Percentiles rank a stretch among this genome's conserved stretches.
These are phyloP conservation scores for Teunomyces barrocoloradensis DNA, from an alignment of 805 yeast genomes.

Conservation along the genomic window DNA sequence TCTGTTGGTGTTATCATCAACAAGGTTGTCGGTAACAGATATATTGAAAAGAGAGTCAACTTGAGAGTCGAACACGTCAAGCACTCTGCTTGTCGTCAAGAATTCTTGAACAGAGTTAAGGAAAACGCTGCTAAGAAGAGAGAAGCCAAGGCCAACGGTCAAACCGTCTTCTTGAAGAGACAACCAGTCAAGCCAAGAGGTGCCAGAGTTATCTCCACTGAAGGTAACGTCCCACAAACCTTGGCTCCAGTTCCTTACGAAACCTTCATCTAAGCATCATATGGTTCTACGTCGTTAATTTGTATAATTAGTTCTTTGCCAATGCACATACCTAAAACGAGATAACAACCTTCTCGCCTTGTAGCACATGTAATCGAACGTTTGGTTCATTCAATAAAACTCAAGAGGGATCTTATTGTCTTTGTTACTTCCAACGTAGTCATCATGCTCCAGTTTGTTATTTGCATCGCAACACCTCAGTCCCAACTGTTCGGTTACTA, in stretches of 20 bases:
- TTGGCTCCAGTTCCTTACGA: slow-evolving; percentile 99
- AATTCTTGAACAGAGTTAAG: slow-evolving; percentile 98
- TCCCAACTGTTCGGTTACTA: background rate
- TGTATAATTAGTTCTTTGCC: slow-evolving; percentile 4
- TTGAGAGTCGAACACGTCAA: slow-evolving; percentile 98
- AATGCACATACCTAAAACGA: slow-evolving; percentile 2
- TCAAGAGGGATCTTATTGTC: slow-evolving; percentile 6
- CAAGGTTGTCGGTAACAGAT: slow-evolving; percentile 99
- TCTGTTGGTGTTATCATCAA: slow-evolving; percentile 97
- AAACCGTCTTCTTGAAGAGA: slow-evolving; percentile 90
- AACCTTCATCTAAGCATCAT: slow-evolving; percentile 81
- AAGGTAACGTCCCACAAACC: slow-evolving; percentile 87
- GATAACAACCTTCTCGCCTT: background rate
- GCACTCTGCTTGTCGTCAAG: slow-evolving; percentile 99
- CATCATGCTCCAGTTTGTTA: slow-evolving; percentile 4
- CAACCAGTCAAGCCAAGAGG: slow-evolving; percentile 98
- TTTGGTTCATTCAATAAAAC: slow-evolving; percentile 5
- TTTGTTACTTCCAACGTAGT: slow-evolving; percentile 7
- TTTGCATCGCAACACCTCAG: background rate
- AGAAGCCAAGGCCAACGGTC: slow-evolving; percentile 95
- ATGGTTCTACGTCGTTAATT: slow-evolving; percentile 4
- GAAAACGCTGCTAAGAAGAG: slow-evolving; percentile 87
- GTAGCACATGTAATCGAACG: slow-evolving; percentile 10
- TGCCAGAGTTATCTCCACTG: slow-evolving; percentile 79
- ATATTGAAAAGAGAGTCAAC: slow-evolving; percentile 98